These are phyloP conservation scores for Phlyctochytrium planicorne DNA, from an alignment of 192 early-diverging fungal genomes.

Conservation along the genomic window DNA sequence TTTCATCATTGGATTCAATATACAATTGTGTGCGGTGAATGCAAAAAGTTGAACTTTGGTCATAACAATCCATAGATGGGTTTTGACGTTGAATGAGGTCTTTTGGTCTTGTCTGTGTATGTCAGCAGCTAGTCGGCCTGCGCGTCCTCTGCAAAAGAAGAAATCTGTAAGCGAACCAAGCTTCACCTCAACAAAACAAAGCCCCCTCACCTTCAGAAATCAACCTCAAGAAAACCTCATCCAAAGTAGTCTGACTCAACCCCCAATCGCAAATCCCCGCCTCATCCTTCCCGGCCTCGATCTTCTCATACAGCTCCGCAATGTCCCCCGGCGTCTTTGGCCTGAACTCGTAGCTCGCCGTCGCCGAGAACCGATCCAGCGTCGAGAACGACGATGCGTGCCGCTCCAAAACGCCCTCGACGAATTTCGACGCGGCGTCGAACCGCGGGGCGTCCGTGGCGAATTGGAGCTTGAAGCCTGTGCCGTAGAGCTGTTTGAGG, in stretches of 20 bases:
- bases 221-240: slow-evolving; percentile 18
- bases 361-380: slow-evolving; percentile 54
- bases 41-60: too few relatives aligned
- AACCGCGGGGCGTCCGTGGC: slow-evolving; percentile 30
- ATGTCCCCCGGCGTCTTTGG: slow-evolving; percentile 36
- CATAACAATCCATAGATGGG: too few relatives aligned
- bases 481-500: slow-evolving; percentile 67
- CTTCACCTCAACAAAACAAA: too few relatives aligned
- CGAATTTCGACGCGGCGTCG: slow-evolving; percentile 37
- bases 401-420: slow-evolving; percentile 51
- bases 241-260: slow-evolving; percentile 24
- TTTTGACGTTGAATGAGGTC: too few relatives aligned
- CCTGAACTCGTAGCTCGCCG: slow-evolving; percentile 66
- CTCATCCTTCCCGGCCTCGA: neutral
- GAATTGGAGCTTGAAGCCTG: slow-evolving; percentile 59
- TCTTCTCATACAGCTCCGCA: slow-evolving; percentile 21
- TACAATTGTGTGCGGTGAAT: too few relatives aligned
- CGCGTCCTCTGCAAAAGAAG: too few relatives aligned
- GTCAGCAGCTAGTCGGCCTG: too few relatives aligned
- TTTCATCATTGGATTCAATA: too few relatives aligned
- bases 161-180: too few relatives aligned
- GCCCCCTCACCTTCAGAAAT: slow-evolving; percentile 5
- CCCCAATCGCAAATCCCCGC: slow-evolving; percentile 22
- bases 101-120: too few relatives aligned
- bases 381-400: slow-evolving; percentile 31